A percentile compares a stretch with the other conserved stretches of the same genome.
Evolutionary conservation across 306 rosid genomes (phyloP).

Genomic region (Fragaria nilgerrensis): DNA sequence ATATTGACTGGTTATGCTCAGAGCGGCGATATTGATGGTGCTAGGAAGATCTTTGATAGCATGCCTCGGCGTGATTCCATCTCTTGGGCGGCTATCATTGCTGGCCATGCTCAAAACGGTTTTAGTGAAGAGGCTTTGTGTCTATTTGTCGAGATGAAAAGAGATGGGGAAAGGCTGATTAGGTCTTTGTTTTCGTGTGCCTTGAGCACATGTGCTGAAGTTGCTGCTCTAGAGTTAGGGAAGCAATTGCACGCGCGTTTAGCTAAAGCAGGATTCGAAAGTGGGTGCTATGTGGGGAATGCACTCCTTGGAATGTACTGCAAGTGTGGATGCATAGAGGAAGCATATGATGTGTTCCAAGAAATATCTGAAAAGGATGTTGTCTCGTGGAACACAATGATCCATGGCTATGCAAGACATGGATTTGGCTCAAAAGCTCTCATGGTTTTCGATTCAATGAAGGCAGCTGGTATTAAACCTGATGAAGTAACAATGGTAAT

Average conservation of each 20-base stretch:
- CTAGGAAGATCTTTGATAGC: constrained; percentile 59
- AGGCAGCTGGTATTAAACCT: constrained; percentile 51
- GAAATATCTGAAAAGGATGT: constrained; percentile 71
- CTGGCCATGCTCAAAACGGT: constrained; percentile 78
- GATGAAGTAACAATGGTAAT: constrained; percentile 74
- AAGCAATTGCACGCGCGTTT: constrained; percentile 71
- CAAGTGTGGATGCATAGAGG: constrained; percentile 75
- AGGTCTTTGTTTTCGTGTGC: constrained; percentile 66
- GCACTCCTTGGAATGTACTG: constrained; percentile 87
- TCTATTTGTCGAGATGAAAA: constrained; percentile 63
- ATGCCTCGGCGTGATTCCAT: constrained; percentile 75
- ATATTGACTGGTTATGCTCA: constrained; percentile 77
- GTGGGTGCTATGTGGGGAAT: constrained; percentile 74
- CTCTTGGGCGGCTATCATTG: constrained; percentile 83
- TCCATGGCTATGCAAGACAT: constrained; percentile 82
- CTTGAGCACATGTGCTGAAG: constrained; percentile 80
- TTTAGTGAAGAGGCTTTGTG: constrained; percentile 70
- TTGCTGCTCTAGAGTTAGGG: constrained; percentile 81
- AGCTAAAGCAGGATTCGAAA: constrained; percentile 65
- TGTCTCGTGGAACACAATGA: constrained; percentile 80
- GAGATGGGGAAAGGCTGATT: constrained; percentile 58
- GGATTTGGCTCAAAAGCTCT: constrained; percentile 77
- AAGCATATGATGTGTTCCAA: constrained; percentile 62
- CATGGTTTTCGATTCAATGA: constrained; percentile 61
- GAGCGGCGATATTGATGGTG: constrained; percentile 52